These are phyloP conservation scores for Ephemerocybe angulata DNA, from an alignment of 768 basidiomycete genomes.

Conservation along the genomic window DNA sequence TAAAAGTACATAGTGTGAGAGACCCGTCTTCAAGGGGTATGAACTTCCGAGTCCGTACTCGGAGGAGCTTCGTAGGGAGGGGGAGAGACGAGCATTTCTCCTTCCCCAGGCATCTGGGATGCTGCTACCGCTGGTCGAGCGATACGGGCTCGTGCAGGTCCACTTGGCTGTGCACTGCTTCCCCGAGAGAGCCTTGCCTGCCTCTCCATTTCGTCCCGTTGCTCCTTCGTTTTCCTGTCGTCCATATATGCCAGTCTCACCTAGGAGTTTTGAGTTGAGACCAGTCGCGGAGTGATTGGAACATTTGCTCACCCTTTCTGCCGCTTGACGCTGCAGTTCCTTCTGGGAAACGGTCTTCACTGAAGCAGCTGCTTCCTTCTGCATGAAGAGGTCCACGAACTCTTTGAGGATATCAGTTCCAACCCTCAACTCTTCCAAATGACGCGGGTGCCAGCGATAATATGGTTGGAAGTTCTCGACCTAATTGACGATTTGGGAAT, in stretches of 20 bases:
- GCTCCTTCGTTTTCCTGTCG: conserved; percentile 58
- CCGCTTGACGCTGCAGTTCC: conserved; percentile 48
- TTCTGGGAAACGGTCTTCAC: conserved; percentile 55
- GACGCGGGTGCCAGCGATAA: conserved; percentile 57
- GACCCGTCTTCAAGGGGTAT: too few species aligned
- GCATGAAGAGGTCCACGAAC: conserved; percentile 47
- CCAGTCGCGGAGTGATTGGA: too few species aligned
- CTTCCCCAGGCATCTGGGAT: not conserved
- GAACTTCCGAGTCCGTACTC: not conserved
- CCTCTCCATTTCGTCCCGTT: conserved; percentile 58
- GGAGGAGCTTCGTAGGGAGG: not conserved
- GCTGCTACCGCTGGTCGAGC: not conserved
- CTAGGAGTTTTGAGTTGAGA: conserved; percentile 31
- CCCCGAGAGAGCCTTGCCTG: conserved; percentile 42
- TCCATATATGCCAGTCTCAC: conserved; percentile 79
- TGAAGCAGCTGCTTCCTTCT: conserved; percentile 46
- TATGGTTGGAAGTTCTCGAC: conserved; percentile 70
- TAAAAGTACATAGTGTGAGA: too few species aligned
- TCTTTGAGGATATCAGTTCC: conserved; percentile 68
- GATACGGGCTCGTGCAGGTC: conserved; percentile 10
- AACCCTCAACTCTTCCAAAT: conserved; percentile 52
- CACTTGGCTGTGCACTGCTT: conserved; percentile 20
- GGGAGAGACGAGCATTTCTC: not conserved
- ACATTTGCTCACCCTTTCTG: conserved; percentile 60
- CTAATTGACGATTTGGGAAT: conserved; percentile 31